Conservation (phyloP, 768 basidiomycete genomes). For the Termitomyces heimii region DNA sequence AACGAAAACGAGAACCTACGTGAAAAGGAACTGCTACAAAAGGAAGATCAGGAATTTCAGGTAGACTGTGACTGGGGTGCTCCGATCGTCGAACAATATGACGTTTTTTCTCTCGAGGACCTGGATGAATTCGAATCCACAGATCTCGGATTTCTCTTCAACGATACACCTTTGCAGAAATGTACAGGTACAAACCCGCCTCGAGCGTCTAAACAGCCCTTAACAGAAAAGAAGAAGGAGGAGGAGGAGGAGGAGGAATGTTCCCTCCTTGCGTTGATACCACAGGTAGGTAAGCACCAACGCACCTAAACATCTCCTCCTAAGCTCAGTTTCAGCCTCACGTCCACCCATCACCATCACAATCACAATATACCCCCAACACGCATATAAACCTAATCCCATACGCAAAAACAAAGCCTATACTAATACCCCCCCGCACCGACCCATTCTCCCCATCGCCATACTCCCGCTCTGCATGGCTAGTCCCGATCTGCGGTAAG, state of each 20-base stretch:
- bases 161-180: not conserved
- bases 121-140: conserved; percentile 40
- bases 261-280: conserved; percentile 32
- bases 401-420: conserved; percentile 29
- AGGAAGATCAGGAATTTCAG: conserved; percentile 7
- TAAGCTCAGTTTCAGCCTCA: conserved; percentile 25
- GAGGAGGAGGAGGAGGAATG: too few relatives aligned
- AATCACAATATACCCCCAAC: conserved; percentile 8
- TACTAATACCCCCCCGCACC: conserved; percentile 31
- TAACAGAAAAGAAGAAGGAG: too few relatives aligned
- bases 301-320: conserved; percentile 13
- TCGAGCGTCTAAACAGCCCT: too few relatives aligned
- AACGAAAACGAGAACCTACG: too few relatives aligned
- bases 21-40: not conserved
- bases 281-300: conserved; percentile 34
- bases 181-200: too few relatives aligned
- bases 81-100: conserved; percentile 22
- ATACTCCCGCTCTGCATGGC: conserved; percentile 45
- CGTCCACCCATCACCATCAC: conserved; percentile 24
- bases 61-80: conserved; percentile 31
- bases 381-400: conserved; percentile 18
- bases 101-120: conserved; percentile 28
- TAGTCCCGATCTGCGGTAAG: conserved; percentile 50
- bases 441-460: conserved; percentile 11
- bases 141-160: conserved; percentile 17